Evolutionary conservation across 1,284 basidiomycete species (phyloP).

Genomic region (Puccinia polysora): DNA sequence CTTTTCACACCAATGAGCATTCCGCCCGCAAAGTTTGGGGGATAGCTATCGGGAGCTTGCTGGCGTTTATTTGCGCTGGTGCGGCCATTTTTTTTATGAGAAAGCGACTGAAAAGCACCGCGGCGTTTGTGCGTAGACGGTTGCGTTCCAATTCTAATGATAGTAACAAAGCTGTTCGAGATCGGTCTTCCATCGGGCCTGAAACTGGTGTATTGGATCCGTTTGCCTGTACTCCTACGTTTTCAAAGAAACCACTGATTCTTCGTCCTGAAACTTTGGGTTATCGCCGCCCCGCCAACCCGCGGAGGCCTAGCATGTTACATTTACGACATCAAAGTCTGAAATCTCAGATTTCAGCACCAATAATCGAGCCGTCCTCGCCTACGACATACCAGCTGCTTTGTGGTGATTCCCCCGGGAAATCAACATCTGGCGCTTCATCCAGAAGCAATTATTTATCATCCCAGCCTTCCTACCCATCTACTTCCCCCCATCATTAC

Average conservation of each 20-base stretch:
- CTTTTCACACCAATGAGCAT: background rate
- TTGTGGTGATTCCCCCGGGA: background rate
- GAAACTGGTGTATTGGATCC: constrained; percentile 21
- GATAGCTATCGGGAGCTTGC: background rate
- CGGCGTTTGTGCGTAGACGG: constrained; percentile 6
- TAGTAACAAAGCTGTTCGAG: constrained; percentile 37
- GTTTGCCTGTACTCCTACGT: constrained; percentile 19
- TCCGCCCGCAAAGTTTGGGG: constrained; percentile 4
- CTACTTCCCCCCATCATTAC: constrained; percentile 14
- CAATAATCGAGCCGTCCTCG: constrained; percentile 27
- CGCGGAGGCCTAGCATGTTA: constrained; percentile 9
- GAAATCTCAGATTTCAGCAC: constrained; percentile 38
- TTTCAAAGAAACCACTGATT: constrained; percentile 25
- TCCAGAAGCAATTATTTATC: background rate
- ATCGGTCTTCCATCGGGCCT: constrained; percentile 22
- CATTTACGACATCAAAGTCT: constrained; percentile 8
- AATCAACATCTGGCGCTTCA: background rate
- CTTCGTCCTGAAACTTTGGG: constrained; percentile 2
- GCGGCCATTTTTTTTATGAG: constrained; percentile 4
- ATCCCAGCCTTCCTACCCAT: background rate
- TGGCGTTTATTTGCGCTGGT: background rate
- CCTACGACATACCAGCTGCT: constrained; percentile 13
- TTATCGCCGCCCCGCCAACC: background rate
- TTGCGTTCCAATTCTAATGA: constrained; percentile 23
- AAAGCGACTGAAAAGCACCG: constrained; percentile 19